Conservation (phyloP, 441 rosid species). For the Euphorbia corollata region DNA sequence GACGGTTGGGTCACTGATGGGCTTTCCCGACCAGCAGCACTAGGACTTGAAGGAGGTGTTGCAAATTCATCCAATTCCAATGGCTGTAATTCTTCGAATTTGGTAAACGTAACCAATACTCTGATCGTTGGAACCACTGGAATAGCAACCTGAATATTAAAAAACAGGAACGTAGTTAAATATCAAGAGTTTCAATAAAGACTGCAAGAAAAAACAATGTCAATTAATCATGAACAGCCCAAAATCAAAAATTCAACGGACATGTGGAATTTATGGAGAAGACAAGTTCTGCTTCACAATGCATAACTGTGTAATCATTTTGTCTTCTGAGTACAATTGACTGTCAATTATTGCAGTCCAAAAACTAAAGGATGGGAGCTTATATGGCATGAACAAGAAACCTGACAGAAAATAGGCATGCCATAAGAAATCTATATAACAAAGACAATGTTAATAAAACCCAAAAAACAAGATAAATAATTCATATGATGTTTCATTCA, state of each 20-base stretch:
- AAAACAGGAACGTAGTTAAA: background rate
- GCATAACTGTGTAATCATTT: background rate
- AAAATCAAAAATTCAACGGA: background rate
- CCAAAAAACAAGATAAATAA: background rate
- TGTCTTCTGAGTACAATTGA: background rate
- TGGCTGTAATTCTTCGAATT: constrained; percentile 84
- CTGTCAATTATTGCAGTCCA: background rate
- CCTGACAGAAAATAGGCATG: background rate
- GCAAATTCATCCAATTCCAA: constrained; percentile 76
- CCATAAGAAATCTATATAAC: background rate
- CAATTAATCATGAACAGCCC: constrained; percentile 1
- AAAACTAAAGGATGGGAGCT: background rate
- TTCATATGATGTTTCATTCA: background rate
- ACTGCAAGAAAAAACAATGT: background rate
- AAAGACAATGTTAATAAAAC: background rate
- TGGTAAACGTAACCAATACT: constrained; percentile 86
- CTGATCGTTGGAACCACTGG: constrained; percentile 96
- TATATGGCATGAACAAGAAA: background rate
- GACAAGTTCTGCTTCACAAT: background rate
- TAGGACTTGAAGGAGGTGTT: constrained; percentile 93
- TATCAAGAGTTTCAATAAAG: background rate
- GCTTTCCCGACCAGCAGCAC: constrained; percentile 45
- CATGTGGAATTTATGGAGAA: background rate
- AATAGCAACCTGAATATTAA: constrained; percentile 68
- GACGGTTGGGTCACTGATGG: constrained; percentile 42